phyloP scores from a whole-genome alignment of 75 land plant genomes.

The Sequoiadendron giganteum region DNA sequence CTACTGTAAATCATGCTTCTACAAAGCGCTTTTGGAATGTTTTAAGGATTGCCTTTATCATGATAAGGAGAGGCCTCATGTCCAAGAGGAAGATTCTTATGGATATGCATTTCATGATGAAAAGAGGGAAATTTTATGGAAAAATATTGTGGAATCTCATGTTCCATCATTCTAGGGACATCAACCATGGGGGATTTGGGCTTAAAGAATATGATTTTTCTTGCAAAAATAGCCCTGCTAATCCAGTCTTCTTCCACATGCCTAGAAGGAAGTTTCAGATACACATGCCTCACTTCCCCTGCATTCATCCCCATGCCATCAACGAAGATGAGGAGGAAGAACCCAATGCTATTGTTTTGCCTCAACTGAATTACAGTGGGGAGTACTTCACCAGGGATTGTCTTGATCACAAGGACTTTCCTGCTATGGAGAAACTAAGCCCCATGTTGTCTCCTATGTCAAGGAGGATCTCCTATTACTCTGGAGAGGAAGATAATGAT shows the following conservation, averaged over 20 bases:
- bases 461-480: not conserved
- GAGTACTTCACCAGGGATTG: conserved; percentile 13
- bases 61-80: conserved; percentile 34
- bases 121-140: conserved; percentile 52
- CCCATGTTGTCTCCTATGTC: conserved; percentile 10
- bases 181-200: conserved; percentile 13
- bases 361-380: not conserved
- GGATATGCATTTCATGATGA: conserved; percentile 52
- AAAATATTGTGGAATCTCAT: conserved; percentile 40
- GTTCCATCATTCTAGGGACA: conserved; percentile 28
- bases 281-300: conserved; percentile 16
- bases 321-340: conserved; percentile 10
- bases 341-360: not conserved
- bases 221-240: conserved; percentile 47
- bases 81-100: conserved; percentile 44
- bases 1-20: conserved; percentile 12
- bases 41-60: conserved; percentile 26
- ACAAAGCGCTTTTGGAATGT: conserved; percentile 44
- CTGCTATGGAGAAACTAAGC: not conserved
- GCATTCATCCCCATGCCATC: conserved; percentile 17
- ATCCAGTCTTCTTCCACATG: conserved; percentile 12
- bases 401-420: conserved; percentile 2
- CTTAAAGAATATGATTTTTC: conserved; percentile 56
- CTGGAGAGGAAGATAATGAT: conserved; percentile 20
- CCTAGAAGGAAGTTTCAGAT: conserved; percentile 10